A percentile compares a stretch with the other conserved stretches of the same genome.
These are phyloP conservation scores for Schizochytrium sp. DNA, from an alignment of 108 stramenopile species.

Conservation along the genomic window DNA sequence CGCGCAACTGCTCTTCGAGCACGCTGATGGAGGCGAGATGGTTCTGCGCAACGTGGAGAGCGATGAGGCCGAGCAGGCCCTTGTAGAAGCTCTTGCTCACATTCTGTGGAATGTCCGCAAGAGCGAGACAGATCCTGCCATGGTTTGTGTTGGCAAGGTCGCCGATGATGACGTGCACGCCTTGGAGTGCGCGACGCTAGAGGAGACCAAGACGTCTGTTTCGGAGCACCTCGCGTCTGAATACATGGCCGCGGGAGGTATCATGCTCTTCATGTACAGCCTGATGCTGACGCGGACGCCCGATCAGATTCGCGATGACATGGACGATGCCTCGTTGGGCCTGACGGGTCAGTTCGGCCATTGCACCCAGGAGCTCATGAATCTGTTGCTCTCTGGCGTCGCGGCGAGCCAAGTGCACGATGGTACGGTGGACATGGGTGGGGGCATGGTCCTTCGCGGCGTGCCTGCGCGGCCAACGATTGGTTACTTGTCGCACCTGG, in stretches of 20 bases:
- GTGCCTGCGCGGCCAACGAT: slow-evolving; percentile 59
- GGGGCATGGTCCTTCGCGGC: slow-evolving; percentile 44
- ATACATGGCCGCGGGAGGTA: slow-evolving; percentile 44
- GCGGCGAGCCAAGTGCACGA: slow-evolving; percentile 77
- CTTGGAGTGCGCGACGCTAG: background rate
- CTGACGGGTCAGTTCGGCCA: slow-evolving; percentile 71
- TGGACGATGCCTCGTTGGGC: slow-evolving; percentile 57
- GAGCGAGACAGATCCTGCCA: background rate
- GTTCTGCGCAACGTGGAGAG: background rate
- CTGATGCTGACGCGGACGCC: slow-evolving; percentile 53
- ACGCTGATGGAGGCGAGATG: background rate
- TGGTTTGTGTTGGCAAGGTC: background rate
- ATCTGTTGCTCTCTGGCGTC: slow-evolving; percentile 64
- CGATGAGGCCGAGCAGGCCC: background rate
- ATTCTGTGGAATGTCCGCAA: background rate
- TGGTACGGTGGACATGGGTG: slow-evolving; percentile 42
- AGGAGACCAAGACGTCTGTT: background rate
- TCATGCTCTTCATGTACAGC: slow-evolving; percentile 63
- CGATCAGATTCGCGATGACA: slow-evolving; percentile 43
- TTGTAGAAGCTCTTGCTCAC: background rate
- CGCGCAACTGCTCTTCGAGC: background rate
- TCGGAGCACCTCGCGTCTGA: background rate
- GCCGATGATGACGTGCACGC: background rate
- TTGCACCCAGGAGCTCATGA: slow-evolving; percentile 76
- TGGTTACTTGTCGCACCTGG: slow-evolving; percentile 71